phyloP scores from a whole-genome alignment of 495 filamentous ascomycete genomes.

The Elasticomyces elasticus region DNA sequence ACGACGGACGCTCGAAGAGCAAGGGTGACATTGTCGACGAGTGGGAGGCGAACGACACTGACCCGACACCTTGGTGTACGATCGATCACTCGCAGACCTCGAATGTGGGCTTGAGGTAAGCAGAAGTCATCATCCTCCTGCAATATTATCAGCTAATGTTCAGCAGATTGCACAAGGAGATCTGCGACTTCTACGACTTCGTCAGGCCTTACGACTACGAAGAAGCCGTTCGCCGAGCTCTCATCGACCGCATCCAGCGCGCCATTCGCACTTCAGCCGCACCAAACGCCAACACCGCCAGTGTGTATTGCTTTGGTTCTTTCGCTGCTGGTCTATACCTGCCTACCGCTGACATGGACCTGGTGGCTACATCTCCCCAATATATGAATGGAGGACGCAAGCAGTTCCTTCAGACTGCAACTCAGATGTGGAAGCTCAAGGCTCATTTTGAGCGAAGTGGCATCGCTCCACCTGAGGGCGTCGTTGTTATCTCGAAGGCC shows the following conservation, averaged over 20 bases:
- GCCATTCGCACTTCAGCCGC: slow-evolving; percentile 43
- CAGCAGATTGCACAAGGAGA: slow-evolving; percentile 67
- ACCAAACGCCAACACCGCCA: slow-evolving; percentile 22
- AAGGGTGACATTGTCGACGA: slow-evolving; percentile 42
- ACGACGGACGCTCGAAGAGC: slow-evolving; percentile 51
- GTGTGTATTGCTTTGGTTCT: slow-evolving; percentile 73
- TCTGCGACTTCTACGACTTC: slow-evolving; percentile 79
- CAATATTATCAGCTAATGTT: slow-evolving; percentile 10
- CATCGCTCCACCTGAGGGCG: slow-evolving; percentile 41
- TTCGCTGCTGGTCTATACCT: slow-evolving; percentile 85
- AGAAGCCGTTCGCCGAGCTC: slow-evolving; percentile 55
- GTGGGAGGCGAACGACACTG: slow-evolving; percentile 44
- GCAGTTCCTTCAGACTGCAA: slow-evolving; percentile 37
- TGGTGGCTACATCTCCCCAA: slow-evolving; percentile 66
- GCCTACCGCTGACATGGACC: slow-evolving; percentile 85
- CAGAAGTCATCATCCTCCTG: neutral
- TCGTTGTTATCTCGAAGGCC: slow-evolving; percentile 59
- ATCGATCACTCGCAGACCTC: slow-evolving; percentile 40
- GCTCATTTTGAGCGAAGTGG: slow-evolving; percentile 39
- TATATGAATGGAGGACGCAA: slow-evolving; percentile 40
- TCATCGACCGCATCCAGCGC: slow-evolving; percentile 54
- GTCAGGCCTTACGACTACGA: slow-evolving; percentile 70
- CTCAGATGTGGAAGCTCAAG: slow-evolving; percentile 40
- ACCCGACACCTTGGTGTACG: slow-evolving; percentile 52
- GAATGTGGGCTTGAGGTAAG: slow-evolving; percentile 20